phyloP scores from a whole-genome alignment of 371 early-diverging fungal genomes.

The Rhizopus arrhizus region DNA sequence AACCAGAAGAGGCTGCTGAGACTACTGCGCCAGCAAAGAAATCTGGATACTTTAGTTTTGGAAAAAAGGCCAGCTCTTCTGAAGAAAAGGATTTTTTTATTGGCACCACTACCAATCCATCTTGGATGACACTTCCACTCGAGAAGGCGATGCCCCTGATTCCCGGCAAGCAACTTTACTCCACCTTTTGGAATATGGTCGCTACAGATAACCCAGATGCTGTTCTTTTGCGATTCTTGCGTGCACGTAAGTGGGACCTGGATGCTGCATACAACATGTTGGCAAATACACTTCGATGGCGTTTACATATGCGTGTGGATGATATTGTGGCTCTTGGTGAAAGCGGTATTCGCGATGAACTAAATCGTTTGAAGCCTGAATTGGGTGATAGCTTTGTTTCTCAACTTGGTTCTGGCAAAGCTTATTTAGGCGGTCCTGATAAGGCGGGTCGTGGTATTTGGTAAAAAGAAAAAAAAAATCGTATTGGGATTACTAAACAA shows the following conservation, averaged over 20 bases:
- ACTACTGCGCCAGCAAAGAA: slow-evolving; percentile 22
- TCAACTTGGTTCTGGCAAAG: slow-evolving; percentile 60
- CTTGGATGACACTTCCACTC: slow-evolving; percentile 38
- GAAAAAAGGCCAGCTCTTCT: slow-evolving; percentile 32
- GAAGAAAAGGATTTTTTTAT: slow-evolving; percentile 52
- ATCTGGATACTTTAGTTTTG: slow-evolving; percentile 42
- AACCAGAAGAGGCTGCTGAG: slow-evolving; percentile 26
- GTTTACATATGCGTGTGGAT: slow-evolving; percentile 57
- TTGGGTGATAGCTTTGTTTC: slow-evolving; percentile 43
- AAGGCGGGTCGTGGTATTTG: slow-evolving; percentile 58
- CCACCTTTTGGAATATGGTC: slow-evolving; percentile 59
- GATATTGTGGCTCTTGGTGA: slow-evolving; percentile 65
- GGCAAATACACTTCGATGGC: slow-evolving; percentile 66
- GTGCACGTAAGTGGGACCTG: slow-evolving; percentile 81
- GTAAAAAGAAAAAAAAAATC: slow-evolving; percentile 41
- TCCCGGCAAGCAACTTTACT: slow-evolving; percentile 36
- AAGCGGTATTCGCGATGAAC: slow-evolving; percentile 38
- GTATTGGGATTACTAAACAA: slow-evolving; percentile 6
- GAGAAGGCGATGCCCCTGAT: slow-evolving; percentile 48
- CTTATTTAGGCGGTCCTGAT: slow-evolving; percentile 63
- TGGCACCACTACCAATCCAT: slow-evolving; percentile 47
- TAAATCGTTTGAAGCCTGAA: slow-evolving; percentile 49
- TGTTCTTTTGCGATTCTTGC: slow-evolving; percentile 67
- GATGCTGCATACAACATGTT: slow-evolving; percentile 68
- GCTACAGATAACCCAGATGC: slow-evolving; percentile 71